Percentiles rank a stretch among this genome's conserved stretches.
These are phyloP conservation scores for Pichia gijzeniarum DNA, from an alignment of 805 yeast genomes.

Conservation along the genomic window DNA sequence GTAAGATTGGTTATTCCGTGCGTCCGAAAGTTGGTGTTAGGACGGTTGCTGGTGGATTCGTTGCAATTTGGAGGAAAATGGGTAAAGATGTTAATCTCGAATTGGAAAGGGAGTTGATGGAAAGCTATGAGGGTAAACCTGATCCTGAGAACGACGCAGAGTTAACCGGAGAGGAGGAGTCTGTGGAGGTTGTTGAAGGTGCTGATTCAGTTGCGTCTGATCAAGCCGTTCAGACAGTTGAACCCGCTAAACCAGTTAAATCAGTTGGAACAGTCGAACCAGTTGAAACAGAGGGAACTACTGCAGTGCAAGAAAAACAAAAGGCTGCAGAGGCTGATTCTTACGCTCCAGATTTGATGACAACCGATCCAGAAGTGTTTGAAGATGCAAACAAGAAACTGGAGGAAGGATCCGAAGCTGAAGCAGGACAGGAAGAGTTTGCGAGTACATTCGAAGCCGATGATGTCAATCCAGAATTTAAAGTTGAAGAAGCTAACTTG, in stretches of 20 bases:
- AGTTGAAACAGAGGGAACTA: too few species aligned
- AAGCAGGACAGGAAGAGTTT: neutral
- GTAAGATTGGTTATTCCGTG: constrained; percentile 37
- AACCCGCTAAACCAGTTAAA: neutral
- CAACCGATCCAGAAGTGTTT: constrained; percentile 10
- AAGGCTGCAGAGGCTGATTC: constrained; percentile 1
- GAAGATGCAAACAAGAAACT: neutral
- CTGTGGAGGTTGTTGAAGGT: neutral
- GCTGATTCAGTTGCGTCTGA: neutral
- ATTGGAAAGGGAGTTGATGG: constrained; percentile 9
- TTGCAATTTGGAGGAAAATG: constrained; percentile 36
- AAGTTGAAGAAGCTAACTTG: constrained; percentile 10
- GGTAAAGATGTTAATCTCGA: constrained; percentile 10
- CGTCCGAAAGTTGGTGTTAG: constrained; percentile 45
- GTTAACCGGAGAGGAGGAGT: too few species aligned
- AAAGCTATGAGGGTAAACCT: constrained; percentile 4
- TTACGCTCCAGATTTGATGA: constrained; percentile 8
- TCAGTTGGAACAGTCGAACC: neutral
- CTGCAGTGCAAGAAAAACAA: neutral
- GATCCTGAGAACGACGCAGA: neutral
- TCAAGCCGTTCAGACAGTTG: too few species aligned
- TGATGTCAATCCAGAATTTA: constrained; percentile 5
- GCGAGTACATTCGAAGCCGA: neutral
- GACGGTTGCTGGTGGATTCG: constrained; percentile 47
- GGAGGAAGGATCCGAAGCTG: neutral